phyloP scores from a whole-genome alignment of 2,329 filamentous ascomycete species.

The Diaporthe ampelina region DNA sequence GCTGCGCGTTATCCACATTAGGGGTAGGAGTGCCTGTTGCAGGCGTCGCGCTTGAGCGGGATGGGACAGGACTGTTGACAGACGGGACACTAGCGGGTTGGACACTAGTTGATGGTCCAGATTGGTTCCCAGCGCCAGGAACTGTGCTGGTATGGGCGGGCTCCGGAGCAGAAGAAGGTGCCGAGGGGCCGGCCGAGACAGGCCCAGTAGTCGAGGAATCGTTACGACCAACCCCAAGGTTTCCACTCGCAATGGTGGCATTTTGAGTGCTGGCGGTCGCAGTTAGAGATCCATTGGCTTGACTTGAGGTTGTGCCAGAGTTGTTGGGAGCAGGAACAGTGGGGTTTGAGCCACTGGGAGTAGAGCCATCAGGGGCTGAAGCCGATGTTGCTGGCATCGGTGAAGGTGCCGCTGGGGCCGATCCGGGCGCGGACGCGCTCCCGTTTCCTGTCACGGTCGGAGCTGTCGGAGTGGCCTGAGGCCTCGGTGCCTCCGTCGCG shows the following conservation, averaged over 20 bases:
- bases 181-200: constrained; percentile 3
- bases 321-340: background rate
- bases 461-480: background rate
- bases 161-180: background rate
- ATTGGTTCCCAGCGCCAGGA: background rate
- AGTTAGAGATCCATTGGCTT: constrained; percentile 2
- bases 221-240: background rate
- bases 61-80: background rate
- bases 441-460: background rate
- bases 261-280: background rate
- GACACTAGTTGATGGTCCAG: constrained; percentile 12
- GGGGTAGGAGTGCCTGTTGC: constrained; percentile 29
- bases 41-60: constrained; percentile 28
- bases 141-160: background rate
- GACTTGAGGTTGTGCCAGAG: background rate
- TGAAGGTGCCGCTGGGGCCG: background rate
- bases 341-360: background rate
- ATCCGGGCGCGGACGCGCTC: background rate
- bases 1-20: constrained; percentile 27
- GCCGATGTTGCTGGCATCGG: background rate
- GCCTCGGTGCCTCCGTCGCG: constrained; percentile 30
- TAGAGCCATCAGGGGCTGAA: constrained; percentile 1
- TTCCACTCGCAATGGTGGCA: background rate
- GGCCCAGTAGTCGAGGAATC: background rate
- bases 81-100: background rate